phyloP scores from a whole-genome alignment of 768 basidiomycete species.

The Hericium alpestre region DNA sequence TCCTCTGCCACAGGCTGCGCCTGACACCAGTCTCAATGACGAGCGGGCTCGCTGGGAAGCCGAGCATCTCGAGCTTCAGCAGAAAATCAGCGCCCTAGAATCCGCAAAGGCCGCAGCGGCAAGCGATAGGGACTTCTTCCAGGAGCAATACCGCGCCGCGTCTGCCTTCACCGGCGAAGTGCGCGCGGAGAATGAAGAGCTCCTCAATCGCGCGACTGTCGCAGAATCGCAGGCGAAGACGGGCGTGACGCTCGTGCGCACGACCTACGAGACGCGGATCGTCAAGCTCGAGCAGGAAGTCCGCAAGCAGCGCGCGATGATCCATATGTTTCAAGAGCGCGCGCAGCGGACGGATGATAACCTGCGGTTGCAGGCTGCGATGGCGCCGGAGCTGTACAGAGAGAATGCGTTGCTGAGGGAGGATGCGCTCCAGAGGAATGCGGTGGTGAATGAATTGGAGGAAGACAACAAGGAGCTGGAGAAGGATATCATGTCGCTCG shows the following conservation, averaged over 20 bases:
- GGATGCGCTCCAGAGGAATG: constrained; percentile 1
- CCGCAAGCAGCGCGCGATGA: constrained; percentile 3
- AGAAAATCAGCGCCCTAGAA: neutral
- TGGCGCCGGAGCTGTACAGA: constrained; percentile 7
- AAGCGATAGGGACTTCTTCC: constrained; percentile 11
- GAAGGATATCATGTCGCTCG: constrained; percentile 17
- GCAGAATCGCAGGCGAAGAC: constrained; percentile 11
- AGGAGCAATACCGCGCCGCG: constrained; percentile 7
- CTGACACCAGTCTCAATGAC: neutral
- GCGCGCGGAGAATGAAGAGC: constrained; percentile 12
- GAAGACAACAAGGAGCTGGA: constrained; percentile 5
- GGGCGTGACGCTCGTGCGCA: constrained; percentile 11
- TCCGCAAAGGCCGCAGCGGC: constrained; percentile 2
- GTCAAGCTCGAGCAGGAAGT: constrained; percentile 10
- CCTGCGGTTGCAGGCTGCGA: constrained; percentile 9
- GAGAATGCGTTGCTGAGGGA: neutral
- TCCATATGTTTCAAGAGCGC: constrained; percentile 10
- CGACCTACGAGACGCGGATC: constrained; percentile 8
- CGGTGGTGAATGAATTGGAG: constrained; percentile 4
- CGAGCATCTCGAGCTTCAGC: constrained; percentile 3
- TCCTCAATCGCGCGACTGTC: constrained; percentile 8
- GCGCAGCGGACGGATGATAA: constrained; percentile 12
- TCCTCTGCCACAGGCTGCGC: neutral
- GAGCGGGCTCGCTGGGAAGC: constrained; percentile 6
- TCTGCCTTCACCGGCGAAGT: constrained; percentile 6